Evolutionary conservation across 306 rosid species (phyloP).

Genomic region (Ceratonia siliqua): DNA sequence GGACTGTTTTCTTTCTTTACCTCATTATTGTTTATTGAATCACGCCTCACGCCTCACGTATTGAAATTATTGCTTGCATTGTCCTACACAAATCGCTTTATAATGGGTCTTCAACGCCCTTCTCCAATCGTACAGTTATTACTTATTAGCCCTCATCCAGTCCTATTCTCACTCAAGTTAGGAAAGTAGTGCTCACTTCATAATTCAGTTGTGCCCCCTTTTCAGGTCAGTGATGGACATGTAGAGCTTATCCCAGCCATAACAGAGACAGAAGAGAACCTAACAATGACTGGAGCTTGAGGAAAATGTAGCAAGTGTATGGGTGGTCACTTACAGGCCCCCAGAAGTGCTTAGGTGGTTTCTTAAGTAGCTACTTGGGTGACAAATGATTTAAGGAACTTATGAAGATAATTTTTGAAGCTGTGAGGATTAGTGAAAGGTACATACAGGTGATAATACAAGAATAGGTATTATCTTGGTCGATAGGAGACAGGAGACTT

Average conservation of each 20-base stretch:
- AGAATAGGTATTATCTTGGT: background rate
- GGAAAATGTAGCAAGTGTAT: background rate
- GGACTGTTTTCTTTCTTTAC: conserved; percentile 14
- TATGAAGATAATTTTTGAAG: conserved; percentile 1
- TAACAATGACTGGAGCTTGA: conserved; percentile 8
- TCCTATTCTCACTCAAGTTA: conserved; percentile 10
- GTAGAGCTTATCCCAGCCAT: conserved; percentile 27
- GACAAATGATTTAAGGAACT: background rate
- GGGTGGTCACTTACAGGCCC: background rate
- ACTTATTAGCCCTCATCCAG: conserved; percentile 23
- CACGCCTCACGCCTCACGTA: conserved; percentile 25
- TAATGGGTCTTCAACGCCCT: background rate
- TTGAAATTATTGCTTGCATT: conserved; percentile 34
- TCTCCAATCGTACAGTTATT: conserved; percentile 27
- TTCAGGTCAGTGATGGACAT: conserved; percentile 8
- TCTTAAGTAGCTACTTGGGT: background rate
- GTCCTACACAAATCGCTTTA: conserved; percentile 24
- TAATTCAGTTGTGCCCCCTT: conserved; percentile 24
- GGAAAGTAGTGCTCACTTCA: conserved; percentile 12
- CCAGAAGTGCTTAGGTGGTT: too few species aligned
- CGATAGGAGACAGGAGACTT: conserved; percentile 5
- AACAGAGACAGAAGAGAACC: background rate
- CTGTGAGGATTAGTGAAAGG: background rate
- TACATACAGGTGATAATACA: background rate
- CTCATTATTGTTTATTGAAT: conserved; percentile 6